phyloP scores from a whole-genome alignment of 148 eudicot genomes.

The Persicaria maculosa region DNA sequence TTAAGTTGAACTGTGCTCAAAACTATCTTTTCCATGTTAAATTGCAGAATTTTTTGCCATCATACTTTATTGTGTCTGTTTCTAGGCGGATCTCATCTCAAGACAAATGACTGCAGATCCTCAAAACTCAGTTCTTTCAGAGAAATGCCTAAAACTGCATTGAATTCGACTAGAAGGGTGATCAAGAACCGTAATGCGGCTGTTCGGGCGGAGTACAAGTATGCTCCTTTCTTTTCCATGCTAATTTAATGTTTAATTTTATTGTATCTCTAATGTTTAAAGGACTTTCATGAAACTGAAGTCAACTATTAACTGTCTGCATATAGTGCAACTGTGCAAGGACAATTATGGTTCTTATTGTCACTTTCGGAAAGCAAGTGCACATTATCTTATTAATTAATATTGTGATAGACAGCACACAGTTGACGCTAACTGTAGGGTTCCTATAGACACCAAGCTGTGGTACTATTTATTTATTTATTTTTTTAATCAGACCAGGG shows the following conservation, averaged over 20 bases:
- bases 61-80: background rate
- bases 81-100: conserved; percentile 8
- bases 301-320: background rate
- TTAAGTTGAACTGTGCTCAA: background rate
- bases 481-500: background rate
- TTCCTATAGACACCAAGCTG: too few species aligned
- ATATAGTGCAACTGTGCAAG: background rate
- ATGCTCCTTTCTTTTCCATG: background rate
- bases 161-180: background rate
- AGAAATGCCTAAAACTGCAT: background rate
- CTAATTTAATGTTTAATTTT: background rate
- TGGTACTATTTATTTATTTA: too few species aligned
- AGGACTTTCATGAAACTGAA: background rate
- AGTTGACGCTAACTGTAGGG: background rate
- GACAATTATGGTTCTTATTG: background rate
- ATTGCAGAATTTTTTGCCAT: background rate
- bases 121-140: background rate
- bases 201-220: conserved; percentile 9
- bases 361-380: background rate
- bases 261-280: background rate
- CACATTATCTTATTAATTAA: background rate
- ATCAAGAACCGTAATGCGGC: conserved; percentile 6
- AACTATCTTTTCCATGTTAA: background rate
- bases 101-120: conserved; percentile 9
- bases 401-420: background rate